Evolutionary conservation across 441 rosid genomes (phyloP).

Genomic region (Pelargonium cotyledonis): DNA sequence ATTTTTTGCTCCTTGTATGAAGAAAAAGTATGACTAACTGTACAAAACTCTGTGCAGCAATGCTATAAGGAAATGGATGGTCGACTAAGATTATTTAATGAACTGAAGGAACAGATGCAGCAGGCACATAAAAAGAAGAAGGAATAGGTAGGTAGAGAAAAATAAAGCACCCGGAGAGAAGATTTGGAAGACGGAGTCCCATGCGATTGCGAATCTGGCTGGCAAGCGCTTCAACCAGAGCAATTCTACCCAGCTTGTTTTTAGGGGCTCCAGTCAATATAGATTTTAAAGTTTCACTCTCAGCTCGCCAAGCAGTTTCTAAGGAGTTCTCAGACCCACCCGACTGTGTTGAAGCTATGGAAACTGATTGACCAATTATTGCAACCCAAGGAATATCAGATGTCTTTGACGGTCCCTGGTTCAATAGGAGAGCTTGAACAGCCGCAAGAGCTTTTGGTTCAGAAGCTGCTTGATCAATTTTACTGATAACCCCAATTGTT

Average conservation of each 20-base stretch:
- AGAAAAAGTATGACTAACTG: neutral
- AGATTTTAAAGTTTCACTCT: conserved; percentile 84
- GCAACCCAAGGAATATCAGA: conserved; percentile 94
- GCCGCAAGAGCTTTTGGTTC: conserved; percentile 87
- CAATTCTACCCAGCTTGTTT: conserved; percentile 84
- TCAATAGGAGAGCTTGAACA: conserved; percentile 76
- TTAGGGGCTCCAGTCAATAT: conserved; percentile 75
- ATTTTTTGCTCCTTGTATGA: neutral
- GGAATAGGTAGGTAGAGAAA: conserved; percentile 10
- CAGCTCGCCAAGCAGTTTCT: conserved; percentile 96
- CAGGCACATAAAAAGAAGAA: neutral
- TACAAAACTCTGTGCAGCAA: neutral
- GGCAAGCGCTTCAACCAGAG: conserved; percentile 80
- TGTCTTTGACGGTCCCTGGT: conserved; percentile 88
- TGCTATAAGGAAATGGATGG: neutral
- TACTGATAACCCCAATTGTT: conserved; percentile 81
- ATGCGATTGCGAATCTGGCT: conserved; percentile 81
- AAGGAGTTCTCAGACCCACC: conserved; percentile 75
- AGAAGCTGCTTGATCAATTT: conserved; percentile 87
- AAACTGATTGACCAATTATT: conserved; percentile 85
- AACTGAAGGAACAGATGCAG: neutral
- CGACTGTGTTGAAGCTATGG: conserved; percentile 79
- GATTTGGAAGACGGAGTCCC: conserved; percentile 84
- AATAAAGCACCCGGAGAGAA: conserved; percentile 70
- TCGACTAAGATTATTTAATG: neutral